A percentile compares a stretch with the other conserved stretches of the same genome.
phyloP scores from a whole-genome alignment of 768 basidiomycete genomes.

The Tubosaeta sp. region DNA sequence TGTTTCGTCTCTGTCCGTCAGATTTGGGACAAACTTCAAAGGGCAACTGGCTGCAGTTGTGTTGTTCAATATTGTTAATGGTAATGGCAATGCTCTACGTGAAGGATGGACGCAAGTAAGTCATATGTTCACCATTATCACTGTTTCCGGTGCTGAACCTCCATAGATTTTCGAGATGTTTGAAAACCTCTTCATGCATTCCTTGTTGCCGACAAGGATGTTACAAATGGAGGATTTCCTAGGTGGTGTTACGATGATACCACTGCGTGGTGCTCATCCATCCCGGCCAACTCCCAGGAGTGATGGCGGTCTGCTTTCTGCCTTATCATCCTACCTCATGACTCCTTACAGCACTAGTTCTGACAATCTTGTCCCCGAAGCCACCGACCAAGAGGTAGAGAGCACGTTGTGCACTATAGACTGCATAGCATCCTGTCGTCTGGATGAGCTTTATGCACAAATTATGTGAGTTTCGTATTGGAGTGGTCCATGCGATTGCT shows the following conservation, averaged over 20 bases:
- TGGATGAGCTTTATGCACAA: constrained; percentile 92
- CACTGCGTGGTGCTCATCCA: constrained; percentile 72
- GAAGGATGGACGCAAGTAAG: constrained; percentile 91
- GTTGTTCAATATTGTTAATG: constrained; percentile 95
- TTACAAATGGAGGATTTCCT: constrained; percentile 98
- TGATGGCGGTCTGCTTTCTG: constrained; percentile 91
- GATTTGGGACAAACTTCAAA: constrained; percentile 92
- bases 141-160: constrained; percentile 1
- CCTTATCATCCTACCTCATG: constrained; percentile 93
- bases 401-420: constrained; percentile 94
- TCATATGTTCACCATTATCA: neutral
- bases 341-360: constrained; percentile 80
- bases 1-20: constrained; percentile 87
- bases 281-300: constrained; percentile 56
- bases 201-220: constrained; percentile 84
- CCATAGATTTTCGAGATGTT: constrained; percentile 96
- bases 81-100: constrained; percentile 88
- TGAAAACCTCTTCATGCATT: constrained; percentile 92
- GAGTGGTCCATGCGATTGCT: neutral
- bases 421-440: constrained; percentile 86
- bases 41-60: constrained; percentile 96
- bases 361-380: constrained; percentile 77
- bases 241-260: constrained; percentile 90
- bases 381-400: constrained; percentile 89
- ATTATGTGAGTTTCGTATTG: constrained; percentile 65